phyloP scores from a whole-genome alignment of 169 alveolate species.

The Plasmodium inui region DNA sequence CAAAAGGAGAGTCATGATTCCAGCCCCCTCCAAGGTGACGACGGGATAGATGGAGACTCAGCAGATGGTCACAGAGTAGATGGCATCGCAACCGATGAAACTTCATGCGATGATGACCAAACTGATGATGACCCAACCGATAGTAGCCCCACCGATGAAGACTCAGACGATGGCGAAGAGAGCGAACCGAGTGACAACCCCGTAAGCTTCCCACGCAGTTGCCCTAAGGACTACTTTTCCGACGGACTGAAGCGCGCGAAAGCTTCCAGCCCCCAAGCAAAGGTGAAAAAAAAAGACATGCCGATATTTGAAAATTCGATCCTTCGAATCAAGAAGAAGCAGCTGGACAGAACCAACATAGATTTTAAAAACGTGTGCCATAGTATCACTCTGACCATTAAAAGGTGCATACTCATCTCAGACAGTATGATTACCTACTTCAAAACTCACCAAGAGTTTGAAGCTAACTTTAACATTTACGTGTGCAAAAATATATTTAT shows the following conservation, averaged over 20 bases:
- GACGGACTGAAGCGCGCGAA: background rate
- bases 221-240: background rate
- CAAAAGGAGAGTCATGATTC: background rate
- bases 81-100: background rate
- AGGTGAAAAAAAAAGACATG: slow-evolving; percentile 49
- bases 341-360: slow-evolving; percentile 15
- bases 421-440: slow-evolving; percentile 25
- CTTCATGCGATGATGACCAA: background rate
- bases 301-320: slow-evolving; percentile 65
- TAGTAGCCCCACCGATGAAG: background rate
- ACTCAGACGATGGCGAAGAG: background rate
- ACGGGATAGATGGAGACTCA: background rate
- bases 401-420: slow-evolving; percentile 53
- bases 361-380: slow-evolving; percentile 53
- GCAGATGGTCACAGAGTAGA: background rate
- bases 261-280: background rate
- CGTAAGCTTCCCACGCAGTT: background rate
- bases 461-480: slow-evolving; percentile 49
- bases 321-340: slow-evolving; percentile 20
- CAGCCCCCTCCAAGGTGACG: background rate
- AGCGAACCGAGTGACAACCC: background rate
- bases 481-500: slow-evolving; percentile 52
- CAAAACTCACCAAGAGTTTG: slow-evolving; percentile 24
- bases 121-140: background rate
- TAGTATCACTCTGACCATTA: slow-evolving; percentile 20